Base-by-base conservation (phyloP, 2,329 filamentous ascomycete genomes). In the Neurospora sp. region DNA sequence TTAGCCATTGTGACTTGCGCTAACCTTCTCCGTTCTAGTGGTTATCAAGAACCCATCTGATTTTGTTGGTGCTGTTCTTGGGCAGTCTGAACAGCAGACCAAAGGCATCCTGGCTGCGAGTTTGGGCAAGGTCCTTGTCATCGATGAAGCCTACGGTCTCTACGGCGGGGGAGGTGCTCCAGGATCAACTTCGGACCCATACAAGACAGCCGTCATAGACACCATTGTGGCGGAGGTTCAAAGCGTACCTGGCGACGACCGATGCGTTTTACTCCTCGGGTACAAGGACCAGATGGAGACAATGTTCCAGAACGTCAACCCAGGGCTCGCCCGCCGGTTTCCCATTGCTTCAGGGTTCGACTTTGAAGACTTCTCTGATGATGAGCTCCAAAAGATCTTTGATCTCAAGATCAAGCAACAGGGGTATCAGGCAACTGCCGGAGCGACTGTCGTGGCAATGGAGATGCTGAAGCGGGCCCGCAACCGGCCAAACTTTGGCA, bases 61-160 rank as follows among this genome's bases (percentile, higher is more conserved):
- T 73, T 94, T 95, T 74, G 81, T 93, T 1, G 91, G 90, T 0
- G 79, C 78, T 8, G 81, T 76, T 0, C 71, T 95, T 0, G 92
- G 92, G 0, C 81, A 84, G 1, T 93, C 91, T 0, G 91, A 95
- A 77, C 81, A 84, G 1, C 87, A 88, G 40, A 94, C 91, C 0
- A 94, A 92, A 73, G 88, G 82, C 0, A 93, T 94, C 6, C 82
- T 95, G 0, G 87, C 86, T 0, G 80, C 88, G 0, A 88, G 89
- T 0, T 73, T 85, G 0, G 92, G 92, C 0, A 95, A 94, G 73
- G 90, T 94, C 0, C 83, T 95, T 0, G 86, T 95, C 15, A 93
- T 95, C 2, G 92, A 95, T 72, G 92, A 96, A 76, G 91, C 91
- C 0, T 94, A 95, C 72, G 87, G 88, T 40, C 82, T 95, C 0